Evolutionary conservation across 192 early-diverging fungal genomes (phyloP).

Genomic region (Diversispora epigaea): DNA sequence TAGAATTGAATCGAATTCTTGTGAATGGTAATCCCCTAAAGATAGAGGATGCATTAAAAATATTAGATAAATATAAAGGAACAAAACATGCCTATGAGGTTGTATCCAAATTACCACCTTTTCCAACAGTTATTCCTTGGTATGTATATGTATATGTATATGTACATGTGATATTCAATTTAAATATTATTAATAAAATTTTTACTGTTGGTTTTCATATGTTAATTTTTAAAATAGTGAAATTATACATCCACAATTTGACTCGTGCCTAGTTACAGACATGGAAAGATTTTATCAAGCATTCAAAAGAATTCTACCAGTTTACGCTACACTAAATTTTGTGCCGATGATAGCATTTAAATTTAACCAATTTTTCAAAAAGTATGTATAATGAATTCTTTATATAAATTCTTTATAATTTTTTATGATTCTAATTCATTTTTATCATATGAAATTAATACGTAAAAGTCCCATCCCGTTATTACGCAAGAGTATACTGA

Average conservation of each 20-base stretch:
- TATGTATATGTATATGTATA: constrained; percentile 36
- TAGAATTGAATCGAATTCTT: constrained; percentile 59
- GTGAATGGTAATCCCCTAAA: constrained; percentile 47
- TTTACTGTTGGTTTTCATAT: neutral
- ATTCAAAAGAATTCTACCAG: constrained; percentile 54
- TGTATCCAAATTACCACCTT: constrained; percentile 39
- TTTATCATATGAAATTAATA: neutral
- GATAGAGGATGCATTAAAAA: constrained; percentile 35
- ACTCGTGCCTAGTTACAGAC: constrained; percentile 47
- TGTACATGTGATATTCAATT: neutral
- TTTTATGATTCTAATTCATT: neutral
- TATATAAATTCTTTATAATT: neutral
- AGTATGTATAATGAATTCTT: constrained; percentile 36
- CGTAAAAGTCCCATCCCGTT: constrained; percentile 51
- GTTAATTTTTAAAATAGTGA: constrained; percentile 35
- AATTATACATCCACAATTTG: constrained; percentile 53
- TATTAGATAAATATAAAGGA: constrained; percentile 39
- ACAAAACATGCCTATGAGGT: constrained; percentile 45
- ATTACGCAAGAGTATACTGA: constrained; percentile 46
- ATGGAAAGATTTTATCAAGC: constrained; percentile 53
- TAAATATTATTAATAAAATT: neutral
- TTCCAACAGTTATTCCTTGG: constrained; percentile 58
- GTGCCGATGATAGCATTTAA: constrained; percentile 71
- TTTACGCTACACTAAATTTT: constrained; percentile 72
- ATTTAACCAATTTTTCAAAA: constrained; percentile 51